A percentile compares a stretch with the other conserved stretches of the same genome.
Conservation (phyloP, 306 rosid species). For the Citrullus amarus region DNA sequence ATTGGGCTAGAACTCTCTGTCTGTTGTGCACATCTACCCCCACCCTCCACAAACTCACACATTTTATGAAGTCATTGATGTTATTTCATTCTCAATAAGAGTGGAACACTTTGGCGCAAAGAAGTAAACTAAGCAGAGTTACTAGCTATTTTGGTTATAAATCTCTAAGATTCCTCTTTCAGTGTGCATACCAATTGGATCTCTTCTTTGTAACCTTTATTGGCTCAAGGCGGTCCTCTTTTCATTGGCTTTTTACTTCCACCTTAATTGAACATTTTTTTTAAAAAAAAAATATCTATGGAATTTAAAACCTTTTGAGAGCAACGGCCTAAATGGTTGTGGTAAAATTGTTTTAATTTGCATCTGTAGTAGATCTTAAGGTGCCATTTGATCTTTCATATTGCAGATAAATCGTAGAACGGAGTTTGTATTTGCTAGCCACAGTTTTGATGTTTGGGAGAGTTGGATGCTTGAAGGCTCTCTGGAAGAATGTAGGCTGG, state of each 20-base stretch:
- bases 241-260: neutral
- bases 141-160: neutral
- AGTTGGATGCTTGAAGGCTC: constrained; percentile 84
- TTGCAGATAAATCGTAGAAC: constrained; percentile 84
- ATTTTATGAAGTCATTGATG: neutral
- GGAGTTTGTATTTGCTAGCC: constrained; percentile 96
- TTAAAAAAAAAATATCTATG: neutral
- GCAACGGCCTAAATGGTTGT: neutral
- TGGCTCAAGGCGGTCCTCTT: neutral
- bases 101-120: neutral
- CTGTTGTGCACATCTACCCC: neutral
- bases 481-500: constrained; percentile 76
- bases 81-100: neutral
- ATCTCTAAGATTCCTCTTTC: neutral
- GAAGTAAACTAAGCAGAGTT: neutral
- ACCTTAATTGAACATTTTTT: neutral
- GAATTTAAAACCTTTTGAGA: neutral
- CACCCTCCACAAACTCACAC: neutral
- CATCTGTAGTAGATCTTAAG: neutral
- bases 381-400: neutral
- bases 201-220: neutral
- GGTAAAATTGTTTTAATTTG: neutral
- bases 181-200: neutral
- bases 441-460: constrained; percentile 99
- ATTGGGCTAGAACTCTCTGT: neutral